A percentile compares a stretch with the other conserved stretches of the same genome.
phyloP scores from a whole-genome alignment of 2,329 filamentous ascomycete genomes.

The Diplodia scrobiculata region DNA sequence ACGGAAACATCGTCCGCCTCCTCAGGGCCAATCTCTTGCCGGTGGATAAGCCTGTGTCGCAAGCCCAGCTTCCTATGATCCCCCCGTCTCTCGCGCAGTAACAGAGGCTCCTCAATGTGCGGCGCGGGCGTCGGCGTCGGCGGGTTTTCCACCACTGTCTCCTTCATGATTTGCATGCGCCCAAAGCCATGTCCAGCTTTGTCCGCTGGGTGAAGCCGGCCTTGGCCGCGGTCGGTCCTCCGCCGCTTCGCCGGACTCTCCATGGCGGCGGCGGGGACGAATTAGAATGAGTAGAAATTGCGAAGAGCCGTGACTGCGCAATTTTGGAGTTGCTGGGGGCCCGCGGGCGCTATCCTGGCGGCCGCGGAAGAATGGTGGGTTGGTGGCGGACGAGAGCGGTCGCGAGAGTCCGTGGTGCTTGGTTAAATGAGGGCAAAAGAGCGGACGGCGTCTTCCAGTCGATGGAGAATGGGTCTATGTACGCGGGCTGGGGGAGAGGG shows the following conservation, averaged over 20 bases:
- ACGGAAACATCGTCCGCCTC: conserved; percentile 17
- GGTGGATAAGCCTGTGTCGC: conserved; percentile 42
- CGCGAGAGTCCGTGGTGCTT: conserved; percentile 10
- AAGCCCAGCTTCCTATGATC: conserved; percentile 36
- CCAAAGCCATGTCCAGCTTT: conserved; percentile 29
- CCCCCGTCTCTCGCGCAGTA: conserved; percentile 34
- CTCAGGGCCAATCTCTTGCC: conserved; percentile 32
- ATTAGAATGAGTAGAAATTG: conserved; percentile 18
- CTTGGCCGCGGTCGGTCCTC: conserved; percentile 36
- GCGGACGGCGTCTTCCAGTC: conserved; percentile 41
- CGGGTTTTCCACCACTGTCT: conserved; percentile 32
- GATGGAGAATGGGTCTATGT: conserved; percentile 39
- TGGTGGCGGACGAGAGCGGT: conserved; percentile 14
- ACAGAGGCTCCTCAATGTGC: conserved; percentile 32
- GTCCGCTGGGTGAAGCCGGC: conserved; percentile 36
- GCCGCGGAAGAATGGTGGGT: conserved; percentile 16
- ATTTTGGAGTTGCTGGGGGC: not conserved
- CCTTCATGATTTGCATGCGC: conserved; percentile 29
- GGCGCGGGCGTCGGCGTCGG: conserved; percentile 24
- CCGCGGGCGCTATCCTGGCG: conserved; percentile 27
- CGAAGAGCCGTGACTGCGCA: conserved; percentile 15
- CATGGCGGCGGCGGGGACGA: conserved; percentile 35
- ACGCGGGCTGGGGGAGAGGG: conserved; percentile 32
- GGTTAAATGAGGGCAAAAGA: conserved; percentile 36
- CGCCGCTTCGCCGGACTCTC: conserved; percentile 37